Base-by-base conservation (phyloP, 2,329 filamentous ascomycete genomes). In the Botryosphaeria agaves region DNA sequence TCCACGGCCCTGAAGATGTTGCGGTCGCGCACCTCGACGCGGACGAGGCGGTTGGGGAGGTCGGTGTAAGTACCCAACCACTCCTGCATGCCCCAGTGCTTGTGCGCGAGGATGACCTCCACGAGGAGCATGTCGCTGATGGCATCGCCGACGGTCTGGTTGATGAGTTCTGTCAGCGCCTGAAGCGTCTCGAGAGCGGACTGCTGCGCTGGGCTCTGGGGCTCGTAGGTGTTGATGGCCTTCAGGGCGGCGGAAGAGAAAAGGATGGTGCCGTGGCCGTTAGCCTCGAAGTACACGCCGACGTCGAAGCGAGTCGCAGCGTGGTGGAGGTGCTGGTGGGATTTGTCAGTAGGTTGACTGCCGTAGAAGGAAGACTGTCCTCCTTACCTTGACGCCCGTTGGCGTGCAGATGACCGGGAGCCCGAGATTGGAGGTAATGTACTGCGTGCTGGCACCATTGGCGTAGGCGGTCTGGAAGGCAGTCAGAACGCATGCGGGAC, bases 241-340 rank as follows among this genome's bases (percentile, higher is more conserved):
- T 77, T 76, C 28, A 87, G 62, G 3, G 87, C 87, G 35, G 81
- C 74, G 34, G 78, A 71, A 1, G 82, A 92, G 65, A 98, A 98
- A 32, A 95, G 76, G 20, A 95, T 79, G 7, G 89, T 98, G 40
- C 89, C 89, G 55, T 98, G 89, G 18, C 89, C 89, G 51, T 98
- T 98, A 40, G 89, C 89, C 61, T 98, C 89, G 47, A 98, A 98
- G 62, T 98, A 98, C 31, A 95, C 83, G 34, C 89, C 89, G 32
- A 95, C 76, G 46, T 98, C 89, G 44, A 91, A 93, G 41, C 85
- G 81, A 46, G 81, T 75, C 23, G 89, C 89, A n/a, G 83, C 89
- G 49, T 95, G 89, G 58, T 98, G 89, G 38, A 98, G 69, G 57
- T 94, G 81, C 65, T n/a, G n/a, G n/a, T n/a, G n/a, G n/a, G n/a